These are phyloP conservation scores for Bolboschoenus planiculmis DNA, from an alignment of 176 grass and related monocot species.

Conservation along the genomic window DNA sequence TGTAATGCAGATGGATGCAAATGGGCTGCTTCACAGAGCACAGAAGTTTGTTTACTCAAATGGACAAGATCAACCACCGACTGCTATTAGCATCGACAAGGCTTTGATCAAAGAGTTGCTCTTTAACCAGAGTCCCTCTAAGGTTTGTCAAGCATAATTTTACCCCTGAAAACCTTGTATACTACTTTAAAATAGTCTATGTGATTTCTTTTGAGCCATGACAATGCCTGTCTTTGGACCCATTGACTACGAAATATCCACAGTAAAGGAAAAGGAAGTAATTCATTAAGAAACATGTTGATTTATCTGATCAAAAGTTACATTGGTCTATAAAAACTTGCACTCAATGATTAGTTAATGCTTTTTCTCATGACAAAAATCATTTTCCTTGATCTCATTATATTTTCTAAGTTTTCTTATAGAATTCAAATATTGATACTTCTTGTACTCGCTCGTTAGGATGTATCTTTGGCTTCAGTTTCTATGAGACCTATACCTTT, in stretches of 20 bases:
- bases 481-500: constrained; percentile 88
- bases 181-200: not conserved
- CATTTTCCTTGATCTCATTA: not conserved
- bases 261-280: not conserved
- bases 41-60: constrained; percentile 85
- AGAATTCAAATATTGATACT: not conserved
- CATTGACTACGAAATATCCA: not conserved
- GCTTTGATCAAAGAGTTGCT: constrained; percentile 52
- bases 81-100: constrained; percentile 66
- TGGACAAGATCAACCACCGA: constrained; percentile 65
- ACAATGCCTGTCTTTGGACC: not conserved
- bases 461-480: constrained; percentile 73
- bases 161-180: not conserved
- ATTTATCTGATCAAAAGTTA: not conserved
- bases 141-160: constrained; percentile 32
- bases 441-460: constrained; percentile 28
- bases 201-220: not conserved
- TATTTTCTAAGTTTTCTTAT: not conserved
- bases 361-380: not conserved
- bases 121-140: constrained; percentile 87
- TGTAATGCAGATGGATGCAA: constrained; percentile 44
- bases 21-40: constrained; percentile 58
- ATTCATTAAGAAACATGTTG: not conserved
- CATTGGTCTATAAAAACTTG: not conserved
- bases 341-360: no score